Evolutionary conservation across 495 filamentous ascomycete genomes (phyloP), one percentile per base, ranked within the genome.

Genomic region (Ramalina peruviana): DNA sequence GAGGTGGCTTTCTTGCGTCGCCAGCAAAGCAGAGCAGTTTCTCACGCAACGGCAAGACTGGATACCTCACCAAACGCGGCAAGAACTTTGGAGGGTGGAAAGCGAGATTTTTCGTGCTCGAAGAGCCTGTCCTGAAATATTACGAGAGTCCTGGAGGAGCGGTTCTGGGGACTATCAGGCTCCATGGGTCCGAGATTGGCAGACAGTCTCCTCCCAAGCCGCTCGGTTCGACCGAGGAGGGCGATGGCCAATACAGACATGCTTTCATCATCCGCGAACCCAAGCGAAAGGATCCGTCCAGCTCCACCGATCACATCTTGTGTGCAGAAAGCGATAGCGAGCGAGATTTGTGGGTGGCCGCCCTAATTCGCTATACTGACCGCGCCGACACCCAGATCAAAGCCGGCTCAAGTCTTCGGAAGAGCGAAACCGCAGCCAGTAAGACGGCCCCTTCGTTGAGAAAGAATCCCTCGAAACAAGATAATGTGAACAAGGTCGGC

Each of bases 1-100:
- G 68, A 17, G 9, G 4, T 30, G 26, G 15, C 19, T 17, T 10
- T 17, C 64, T 74, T 11, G 73, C 72, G 43, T 67, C 73, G 20
- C 65, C 62, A 62, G 69, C 70, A 51, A 58, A 41, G 56, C 61
- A 65, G 23, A 76, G 79, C 0, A 70, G 78, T 9, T 75, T 83
- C 53, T 80, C 78, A 3, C 79, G 79, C 48, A 79, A 82, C 1
- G 71, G 80, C 53, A 90, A 89, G 59, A 88, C 82, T 60, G 92
- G 92, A 15, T 97, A 96, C 69, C 70, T 98, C 27, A 96, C 92
- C 6, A 98, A 98, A 67, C 73, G 84, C 49, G 92, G 92, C 23
- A 98, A 98, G 70, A 96, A 95, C 56, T 97, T 97, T 65, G 92
- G 92, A 21, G 92, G 92, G n/a, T 98, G 92, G 92, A 98, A 98